Percentiles rank a stretch among this genome's conserved stretches.
These are phyloP conservation scores for Saccharata proteae DNA, from an alignment of 2,329 filamentous ascomycete genomes.

Conservation along the genomic window DNA sequence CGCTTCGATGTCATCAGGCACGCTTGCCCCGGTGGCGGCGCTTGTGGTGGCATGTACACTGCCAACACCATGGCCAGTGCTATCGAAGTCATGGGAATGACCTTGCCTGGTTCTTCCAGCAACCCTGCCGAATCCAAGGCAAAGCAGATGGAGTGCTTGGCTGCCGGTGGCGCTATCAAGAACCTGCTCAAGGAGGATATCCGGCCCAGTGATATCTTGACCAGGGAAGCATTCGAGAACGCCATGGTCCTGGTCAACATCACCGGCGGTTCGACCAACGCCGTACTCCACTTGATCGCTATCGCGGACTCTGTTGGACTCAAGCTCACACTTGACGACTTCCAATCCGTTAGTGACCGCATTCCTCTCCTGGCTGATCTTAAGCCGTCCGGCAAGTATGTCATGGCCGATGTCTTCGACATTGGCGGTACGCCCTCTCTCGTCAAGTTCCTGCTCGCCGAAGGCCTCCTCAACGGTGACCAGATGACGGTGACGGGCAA, in stretches of 20 bases:
- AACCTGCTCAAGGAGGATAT: constrained; percentile 40
- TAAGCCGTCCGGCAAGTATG: constrained; percentile 41
- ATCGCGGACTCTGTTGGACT: constrained; percentile 39
- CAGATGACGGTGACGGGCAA: constrained; percentile 39
- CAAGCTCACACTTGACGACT: constrained; percentile 40
- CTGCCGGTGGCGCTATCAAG: constrained; percentile 37
- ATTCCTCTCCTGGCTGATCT: constrained; percentile 40
- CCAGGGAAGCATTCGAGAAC: constrained; percentile 36
- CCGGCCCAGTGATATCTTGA: constrained; percentile 37
- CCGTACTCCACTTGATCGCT: constrained; percentile 39
- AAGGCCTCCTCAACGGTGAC: constrained; percentile 36
- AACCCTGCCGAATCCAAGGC: constrained; percentile 39
- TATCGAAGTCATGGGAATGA: constrained; percentile 39
- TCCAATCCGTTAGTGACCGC: constrained; percentile 38
- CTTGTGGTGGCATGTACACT: constrained; percentile 68
- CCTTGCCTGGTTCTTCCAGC: constrained; percentile 38
- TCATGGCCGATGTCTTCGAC: constrained; percentile 47
- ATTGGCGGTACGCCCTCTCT: constrained; percentile 39
- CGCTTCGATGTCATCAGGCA: constrained; percentile 91
- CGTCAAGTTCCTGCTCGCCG: constrained; percentile 37
- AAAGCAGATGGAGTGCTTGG: constrained; percentile 38
- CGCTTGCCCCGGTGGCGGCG: constrained; percentile 73
- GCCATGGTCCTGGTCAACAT: constrained; percentile 40
- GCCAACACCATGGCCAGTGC: constrained; percentile 42
- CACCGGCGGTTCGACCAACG: constrained; percentile 39